A percentile compares a stretch with the other conserved stretches of the same genome.
These are phyloP conservation scores for Ascocoryne sarcoides DNA, from an alignment of 2,329 filamentous ascomycete genomes.

Conservation along the genomic window DNA sequence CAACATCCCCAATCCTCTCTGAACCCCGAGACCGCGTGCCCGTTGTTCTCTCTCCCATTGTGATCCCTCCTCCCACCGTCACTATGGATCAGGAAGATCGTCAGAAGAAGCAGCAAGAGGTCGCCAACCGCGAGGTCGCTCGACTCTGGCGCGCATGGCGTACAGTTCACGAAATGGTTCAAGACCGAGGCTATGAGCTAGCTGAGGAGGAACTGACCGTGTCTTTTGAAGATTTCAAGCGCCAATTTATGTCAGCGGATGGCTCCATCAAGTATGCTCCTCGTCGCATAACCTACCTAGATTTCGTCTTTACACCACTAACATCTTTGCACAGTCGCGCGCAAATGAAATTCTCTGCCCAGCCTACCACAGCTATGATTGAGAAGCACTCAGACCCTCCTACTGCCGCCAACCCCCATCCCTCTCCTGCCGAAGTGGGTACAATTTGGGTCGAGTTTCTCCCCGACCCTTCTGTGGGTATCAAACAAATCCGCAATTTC, in stretches of 20 bases:
- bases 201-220: slow-evolving; percentile 84
- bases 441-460: slow-evolving; percentile 93
- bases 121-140: slow-evolving; percentile 36
- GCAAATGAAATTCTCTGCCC: slow-evolving; percentile 80
- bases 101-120: slow-evolving; percentile 23
- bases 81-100: slow-evolving; percentile 26
- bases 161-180: slow-evolving; percentile 91
- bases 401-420: slow-evolving; percentile 60
- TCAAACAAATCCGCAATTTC: slow-evolving; percentile 87
- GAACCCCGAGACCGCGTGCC: not conserved
- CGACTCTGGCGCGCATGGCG: slow-evolving; percentile 90
- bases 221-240: slow-evolving; percentile 70
- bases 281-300: not conserved
- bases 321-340: slow-evolving; percentile 50
- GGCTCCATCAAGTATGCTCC: slow-evolving; percentile 62
- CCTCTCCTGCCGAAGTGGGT: slow-evolving; percentile 63
- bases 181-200: slow-evolving; percentile 86
- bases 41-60: not conserved
- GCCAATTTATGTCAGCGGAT: slow-evolving; percentile 60
- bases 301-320: not conserved
- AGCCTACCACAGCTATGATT: slow-evolving; percentile 76
- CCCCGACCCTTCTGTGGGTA: slow-evolving; percentile 68
- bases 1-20: not conserved
- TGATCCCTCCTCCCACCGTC: not conserved
- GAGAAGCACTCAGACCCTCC: slow-evolving; percentile 70